Base-by-base conservation (phyloP, 371 early-diverging fungal genomes). In the Mucor circinelloides region DNA sequence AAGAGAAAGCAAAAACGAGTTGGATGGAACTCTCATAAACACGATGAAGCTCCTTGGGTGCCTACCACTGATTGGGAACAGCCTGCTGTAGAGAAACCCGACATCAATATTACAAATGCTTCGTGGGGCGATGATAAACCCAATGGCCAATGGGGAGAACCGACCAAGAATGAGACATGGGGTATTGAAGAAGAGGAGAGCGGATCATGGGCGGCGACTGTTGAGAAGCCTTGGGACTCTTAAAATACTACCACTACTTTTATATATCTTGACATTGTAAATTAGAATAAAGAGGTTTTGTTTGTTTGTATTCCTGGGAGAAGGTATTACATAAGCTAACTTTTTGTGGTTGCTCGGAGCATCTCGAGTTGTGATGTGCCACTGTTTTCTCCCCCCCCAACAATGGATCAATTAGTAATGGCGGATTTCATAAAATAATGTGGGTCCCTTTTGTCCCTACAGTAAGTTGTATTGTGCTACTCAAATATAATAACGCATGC, bases 11-110 rank as follows among this genome's bases (percentile, higher is more conserved):
- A 65, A n/a, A 73, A 56, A 38, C 36, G 52, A 23, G 60, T 76
- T 23, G 76, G 76, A 5, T 76, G 76, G 76, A 73, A 76, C 36
- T 70, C 76, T 15, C 76, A 76, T 48, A 70, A 66, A 32, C 68
- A 70, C 27, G 70, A 73, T 32, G 68, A 70, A 12, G 68, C 60
- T 6, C 66, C 73, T 23, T 76, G 76, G 76, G 36, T 36, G 10
- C 73, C 76, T 40, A 66, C 44, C 1, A 70, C 48, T 7, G 71
- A 76, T 50, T 76, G 76, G 76, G 68, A 68, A 13, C 58, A 58
- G 2, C 48, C 42, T 31, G 23, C 61, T 31, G 31, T 46, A 6
- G 65, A 66, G 9, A 69, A 52, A 3, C 66, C 61, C 1, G 50
- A 60, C 21, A 42, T 60, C 17, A 23, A 59, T 0, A 30, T 40